Conservation (phyloP, 2,329 filamentous ascomycete genomes). For the Botrytis porri region DNA sequence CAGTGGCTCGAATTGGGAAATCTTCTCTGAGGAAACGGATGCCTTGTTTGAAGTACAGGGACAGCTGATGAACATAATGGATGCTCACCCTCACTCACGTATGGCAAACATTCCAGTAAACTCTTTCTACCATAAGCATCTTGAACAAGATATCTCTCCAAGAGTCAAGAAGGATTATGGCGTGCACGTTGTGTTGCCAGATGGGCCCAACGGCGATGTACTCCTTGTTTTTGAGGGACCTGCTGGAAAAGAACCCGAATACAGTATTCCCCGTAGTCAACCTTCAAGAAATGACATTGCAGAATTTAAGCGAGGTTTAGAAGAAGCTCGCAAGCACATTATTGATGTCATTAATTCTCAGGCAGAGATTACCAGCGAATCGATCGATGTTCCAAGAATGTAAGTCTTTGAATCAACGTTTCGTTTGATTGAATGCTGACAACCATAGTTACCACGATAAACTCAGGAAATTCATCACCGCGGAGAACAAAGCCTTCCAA, state of each 20-base stretch:
- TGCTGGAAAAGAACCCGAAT: constrained; percentile 46
- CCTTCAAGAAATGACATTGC: constrained; percentile 50
- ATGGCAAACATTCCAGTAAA: constrained; percentile 67
- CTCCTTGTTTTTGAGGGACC: constrained; percentile 73
- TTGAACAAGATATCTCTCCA: constrained; percentile 61
- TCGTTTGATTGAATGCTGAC: constrained; percentile 32
- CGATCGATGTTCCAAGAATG: constrained; percentile 59
- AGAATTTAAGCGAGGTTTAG: constrained; percentile 54
- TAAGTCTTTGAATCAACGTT: constrained; percentile 34
- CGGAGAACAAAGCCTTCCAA: constrained; percentile 58
- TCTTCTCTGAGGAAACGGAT: constrained; percentile 84
- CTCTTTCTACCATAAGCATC: constrained; percentile 74
- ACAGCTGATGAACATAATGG: constrained; percentile 71
- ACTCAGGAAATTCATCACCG: constrained; percentile 61
- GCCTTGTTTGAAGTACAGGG: constrained; percentile 73
- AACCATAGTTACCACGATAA: constrained; percentile 56
- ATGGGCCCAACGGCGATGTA: constrained; percentile 55
- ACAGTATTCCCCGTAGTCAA: constrained; percentile 53
- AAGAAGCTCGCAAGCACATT: constrained; percentile 56
- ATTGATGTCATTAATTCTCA: constrained; percentile 57
- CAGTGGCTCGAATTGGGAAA: constrained; percentile 75
- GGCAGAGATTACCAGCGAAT: constrained; percentile 49
- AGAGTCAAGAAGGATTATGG: constrained; percentile 66
- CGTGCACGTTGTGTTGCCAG: constrained; percentile 71
- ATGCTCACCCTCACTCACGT: constrained; percentile 69